Evolutionary conservation across 2,329 filamentous ascomycete species (phyloP), one percentile per base, ranked within the genome.

Genomic region (Xylaria sp.): DNA sequence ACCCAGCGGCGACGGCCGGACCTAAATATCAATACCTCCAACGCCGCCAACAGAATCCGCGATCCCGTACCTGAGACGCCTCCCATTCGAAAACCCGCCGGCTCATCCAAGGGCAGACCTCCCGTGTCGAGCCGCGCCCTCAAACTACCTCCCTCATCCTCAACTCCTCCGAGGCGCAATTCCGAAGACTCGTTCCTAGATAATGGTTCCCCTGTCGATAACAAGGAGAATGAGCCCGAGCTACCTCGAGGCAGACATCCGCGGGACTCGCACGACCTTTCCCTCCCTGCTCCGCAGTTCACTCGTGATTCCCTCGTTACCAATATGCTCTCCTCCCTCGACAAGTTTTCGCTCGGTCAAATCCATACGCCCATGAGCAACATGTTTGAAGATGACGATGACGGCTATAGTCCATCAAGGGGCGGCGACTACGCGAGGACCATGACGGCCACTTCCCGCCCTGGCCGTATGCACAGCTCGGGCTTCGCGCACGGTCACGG

Each of bases 271-370:
- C 92, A 97, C 78, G 92, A 96, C 71, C 81, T 97, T 58, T 92
- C 90, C 53, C 80, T 96, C 65, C 87, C 87, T 46, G 85, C 89
- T 44, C 81, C 87, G 57, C 85, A 90, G 69, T 85, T 90, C 59
- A 91, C 90, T 39, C 86, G 93, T 63, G 91, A 96, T 69, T 97
- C 92, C 34, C 86, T 99, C 63, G 91, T 99, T 55, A 89, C 94
- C 73, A 96, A 97, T 72, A 94, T 99, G 88, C 85, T 97, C 56
- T 80, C 94, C 61, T 96, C 92, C 39, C 86, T 99, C 60, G 93
- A 96, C 73, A 89, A 93, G 72, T 86, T 93, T 68, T 87, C 84
- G 39, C 79, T 83, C 63, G 78, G 72, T 41, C 77, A 81, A 62
- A 68, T 74, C 42, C 66, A 66, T 56, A 67, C 70, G 5, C 63